Base-by-base conservation (phyloP, 495 filamentous ascomycete genomes). In the Penicillium paradoxum region DNA sequence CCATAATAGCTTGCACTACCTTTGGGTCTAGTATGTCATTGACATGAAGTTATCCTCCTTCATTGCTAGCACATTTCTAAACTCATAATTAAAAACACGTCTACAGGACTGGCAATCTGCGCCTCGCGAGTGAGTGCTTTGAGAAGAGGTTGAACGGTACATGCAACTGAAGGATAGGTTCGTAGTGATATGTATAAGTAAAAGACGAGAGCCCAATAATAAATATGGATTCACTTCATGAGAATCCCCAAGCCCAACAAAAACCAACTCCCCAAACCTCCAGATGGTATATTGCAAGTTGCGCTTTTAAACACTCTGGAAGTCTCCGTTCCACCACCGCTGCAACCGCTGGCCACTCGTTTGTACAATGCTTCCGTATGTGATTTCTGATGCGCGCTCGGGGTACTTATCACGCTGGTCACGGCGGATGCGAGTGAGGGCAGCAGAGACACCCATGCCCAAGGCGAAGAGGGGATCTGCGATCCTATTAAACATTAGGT, bases 381-480 rank as follows among this genome's bases (percentile, higher is more conserved):
- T 60, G 21, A 71, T 70, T 38, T 73, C 58, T 17, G 63, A 51
- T 11, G 64, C 65, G 18, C 56, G 54, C 39, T 72, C 71, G 11
- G 67, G 64, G 24, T 62, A 53, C 54, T 76, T 73, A 54, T 88
- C 88, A 54, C 78, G 83, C 64, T 93, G 87, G 62, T 97, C 93
- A 21, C 91, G 87, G 57, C 84, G 87, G 66, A 98, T 67, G 56
- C 70, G 68, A 39, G 77, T 49, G 57, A 75, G 39, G 67, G 80
- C 47, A 72, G 87, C 54, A 72, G 85, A 42, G 75, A 80, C 10
- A 77, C 86, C 93, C 63, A 97, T 92, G 45, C 80, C 68, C 36
- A 95, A 54, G 36, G 90, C 93, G 65, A 97, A 98, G 56, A 96
- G 61, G 17, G 92, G 93, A 63, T 98, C 93, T 18, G 80, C 82